phyloP scores from a whole-genome alignment of 208 protist species.

The Trypanosoma vivax region DNA sequence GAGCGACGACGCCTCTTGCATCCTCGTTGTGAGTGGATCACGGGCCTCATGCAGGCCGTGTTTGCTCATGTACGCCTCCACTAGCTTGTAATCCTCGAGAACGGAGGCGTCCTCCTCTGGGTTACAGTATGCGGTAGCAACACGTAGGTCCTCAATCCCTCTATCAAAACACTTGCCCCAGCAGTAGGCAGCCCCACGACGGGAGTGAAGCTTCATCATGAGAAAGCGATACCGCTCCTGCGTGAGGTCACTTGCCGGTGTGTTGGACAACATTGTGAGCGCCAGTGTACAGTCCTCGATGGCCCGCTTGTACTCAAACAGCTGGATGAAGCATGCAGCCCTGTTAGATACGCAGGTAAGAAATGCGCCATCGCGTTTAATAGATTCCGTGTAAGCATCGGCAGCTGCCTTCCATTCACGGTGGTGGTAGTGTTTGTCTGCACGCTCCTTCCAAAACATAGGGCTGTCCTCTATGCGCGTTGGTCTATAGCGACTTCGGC shows the following conservation, averaged over 20 bases:
- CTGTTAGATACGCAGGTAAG: constrained; percentile 87
- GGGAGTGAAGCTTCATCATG: constrained; percentile 81
- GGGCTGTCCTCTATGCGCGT: constrained; percentile 87
- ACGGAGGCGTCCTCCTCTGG: constrained; percentile 53
- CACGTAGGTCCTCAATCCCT: constrained; percentile 71
- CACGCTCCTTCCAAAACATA: constrained; percentile 90
- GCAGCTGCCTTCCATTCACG: constrained; percentile 71
- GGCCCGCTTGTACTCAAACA: constrained; percentile 67
- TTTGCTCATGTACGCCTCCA: constrained; percentile 48
- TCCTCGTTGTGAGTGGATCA: constrained; percentile 26
- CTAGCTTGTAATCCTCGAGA: constrained; percentile 34
- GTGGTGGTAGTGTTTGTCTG: constrained; percentile 70
- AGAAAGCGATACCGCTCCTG: constrained; percentile 83
- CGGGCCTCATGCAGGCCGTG: constrained; percentile 25
- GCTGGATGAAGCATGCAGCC: constrained; percentile 75
- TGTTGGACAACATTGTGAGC: constrained; percentile 85
- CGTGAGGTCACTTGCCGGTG: constrained; percentile 83
- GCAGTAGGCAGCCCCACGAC: constrained; percentile 77
- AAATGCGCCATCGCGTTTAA: constrained; percentile 90
- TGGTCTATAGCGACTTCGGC: constrained; percentile 87
- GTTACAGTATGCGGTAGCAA: constrained; percentile 79
- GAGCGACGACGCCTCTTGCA: constrained; percentile 57
- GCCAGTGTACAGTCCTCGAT: constrained; percentile 87
- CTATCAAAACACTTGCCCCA: constrained; percentile 60
- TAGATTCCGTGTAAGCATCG: constrained; percentile 86